phyloP scores from a whole-genome alignment of 2,329 filamentous ascomycete species.

The Mycocentrospora acerina region DNA sequence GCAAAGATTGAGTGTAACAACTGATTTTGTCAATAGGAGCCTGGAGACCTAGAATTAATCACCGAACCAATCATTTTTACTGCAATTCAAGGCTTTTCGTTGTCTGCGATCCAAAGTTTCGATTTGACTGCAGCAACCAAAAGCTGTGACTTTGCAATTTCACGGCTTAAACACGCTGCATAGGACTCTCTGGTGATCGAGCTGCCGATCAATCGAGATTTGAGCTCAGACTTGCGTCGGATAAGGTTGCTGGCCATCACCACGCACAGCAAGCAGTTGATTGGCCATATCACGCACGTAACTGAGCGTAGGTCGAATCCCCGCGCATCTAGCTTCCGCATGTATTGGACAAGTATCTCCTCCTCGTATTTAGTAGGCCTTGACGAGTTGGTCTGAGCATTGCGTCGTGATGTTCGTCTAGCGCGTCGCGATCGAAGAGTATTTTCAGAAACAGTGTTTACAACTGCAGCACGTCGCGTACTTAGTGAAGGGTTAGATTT shows the following conservation, averaged over 20 bases:
- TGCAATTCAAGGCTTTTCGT: no score
- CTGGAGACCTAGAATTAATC: no score
- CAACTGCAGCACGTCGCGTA: background rate
- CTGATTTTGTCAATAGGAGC: no score
- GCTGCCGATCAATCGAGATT: slow-evolving; percentile 2
- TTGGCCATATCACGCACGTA: slow-evolving; percentile 11
- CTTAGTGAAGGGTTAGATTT: background rate
- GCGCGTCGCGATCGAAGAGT: background rate
- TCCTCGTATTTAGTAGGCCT: slow-evolving; percentile 2
- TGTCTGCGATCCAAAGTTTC: no score
- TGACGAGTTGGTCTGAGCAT: no score
- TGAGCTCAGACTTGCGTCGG: background rate
- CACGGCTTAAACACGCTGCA: no score
- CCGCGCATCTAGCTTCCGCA: background rate
- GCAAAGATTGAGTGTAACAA: no score
- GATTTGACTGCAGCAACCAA: no score
- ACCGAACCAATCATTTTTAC: no score
- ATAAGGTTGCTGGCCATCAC: slow-evolving; percentile 1
- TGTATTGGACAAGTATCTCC: slow-evolving; percentile 5
- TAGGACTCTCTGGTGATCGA: slow-evolving; percentile 3
- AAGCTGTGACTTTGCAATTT: no score
- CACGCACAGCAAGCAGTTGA: slow-evolving; percentile 1
- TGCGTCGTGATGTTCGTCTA: no score
- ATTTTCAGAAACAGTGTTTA: background rate
- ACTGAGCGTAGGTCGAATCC: slow-evolving; percentile 6